Evolutionary conservation across 106 monocot species (phyloP), one percentile per base, ranked within the genome.

Genomic region (Hemerocallis citrina): DNA sequence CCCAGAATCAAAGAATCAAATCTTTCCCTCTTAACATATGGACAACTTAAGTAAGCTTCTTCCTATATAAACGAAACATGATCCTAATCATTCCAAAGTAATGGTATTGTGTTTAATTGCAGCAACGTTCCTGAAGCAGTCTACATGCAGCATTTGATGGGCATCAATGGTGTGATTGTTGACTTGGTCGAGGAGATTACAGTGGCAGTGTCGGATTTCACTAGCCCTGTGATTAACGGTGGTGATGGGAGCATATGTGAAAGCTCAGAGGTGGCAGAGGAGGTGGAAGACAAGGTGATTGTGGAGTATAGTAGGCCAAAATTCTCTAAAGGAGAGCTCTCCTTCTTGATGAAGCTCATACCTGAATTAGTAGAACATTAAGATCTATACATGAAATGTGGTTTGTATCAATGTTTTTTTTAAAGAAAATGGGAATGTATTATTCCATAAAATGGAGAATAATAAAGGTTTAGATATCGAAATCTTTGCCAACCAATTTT

Each of bases 101-200:
- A n/a, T n/a, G n/a, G 3, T 43, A 11, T 23, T 2, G 23, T 22
- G 11, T 49, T 0, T 24, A 7, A 33, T 36, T 63, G 31, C 73
- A 89, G 89, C 55, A 89, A 89, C 68, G 89, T 89, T 31, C 72
- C 81, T 9, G 79, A 92, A 59, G 86, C 86, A 7, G 86, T 86
- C 6, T 92, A 92, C 82, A 82, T 86, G 82, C 91, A 86, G 57
- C 92, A 86, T 17, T 35, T 92, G 62, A 76, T 92, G 92, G 92
- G 86, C n/a, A 48, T 92, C 32, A 75, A 92, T 27, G 92, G 92
- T 29, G 92, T 92, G 4, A 92, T 92, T 19, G 92, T 87, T 10
- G 92, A 87, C 37, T 62, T 92, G 11, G 92, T 87, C 14, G 41
- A 83, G 60, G 83, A 83, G 70, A 87, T 92, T 28, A 78, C 86